Evolutionary conservation across 2,329 filamentous ascomycete species (phyloP).

Genomic region (Rutstroemia sp.): DNA sequence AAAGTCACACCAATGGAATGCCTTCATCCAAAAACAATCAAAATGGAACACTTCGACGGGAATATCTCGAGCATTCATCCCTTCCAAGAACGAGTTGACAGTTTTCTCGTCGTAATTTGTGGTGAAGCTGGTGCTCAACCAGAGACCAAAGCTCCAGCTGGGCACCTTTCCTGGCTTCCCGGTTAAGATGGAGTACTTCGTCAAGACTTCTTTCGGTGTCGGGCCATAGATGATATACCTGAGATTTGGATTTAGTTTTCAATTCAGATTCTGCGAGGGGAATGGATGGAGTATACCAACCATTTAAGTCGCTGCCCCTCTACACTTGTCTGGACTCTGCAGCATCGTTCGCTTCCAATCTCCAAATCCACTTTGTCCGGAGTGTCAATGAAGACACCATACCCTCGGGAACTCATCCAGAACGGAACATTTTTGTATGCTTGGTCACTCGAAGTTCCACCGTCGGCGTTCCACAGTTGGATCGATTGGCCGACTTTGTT

Average conservation of each 20-base stretch:
- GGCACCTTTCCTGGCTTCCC: conserved; percentile 59
- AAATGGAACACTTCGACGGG: conserved; percentile 56
- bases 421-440: conserved; percentile 68
- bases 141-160: conserved; percentile 68
- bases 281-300: conserved; percentile 16
- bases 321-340: conserved; percentile 61
- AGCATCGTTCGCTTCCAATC: conserved; percentile 66
- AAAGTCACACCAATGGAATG: conserved; percentile 59
- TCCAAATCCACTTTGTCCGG: conserved; percentile 64
- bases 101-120: conserved; percentile 53
- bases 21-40: conserved; percentile 57
- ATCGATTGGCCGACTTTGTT: conserved; percentile 69
- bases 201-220: conserved; percentile 63
- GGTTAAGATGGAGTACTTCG: conserved; percentile 59
- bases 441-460: conserved; percentile 61
- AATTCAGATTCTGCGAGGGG: neutral
- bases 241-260: neutral
- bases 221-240: conserved; percentile 63
- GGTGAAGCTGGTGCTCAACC: conserved; percentile 65
- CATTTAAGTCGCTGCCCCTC: conserved; percentile 64
- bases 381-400: conserved; percentile 69
- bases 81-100: conserved; percentile 49
- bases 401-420: conserved; percentile 64
- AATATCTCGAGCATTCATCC: conserved; percentile 48
- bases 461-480: conserved; percentile 56